Conservation (phyloP, 2,329 filamentous ascomycete genomes). For the Aspergillus carbonarius region DNA sequence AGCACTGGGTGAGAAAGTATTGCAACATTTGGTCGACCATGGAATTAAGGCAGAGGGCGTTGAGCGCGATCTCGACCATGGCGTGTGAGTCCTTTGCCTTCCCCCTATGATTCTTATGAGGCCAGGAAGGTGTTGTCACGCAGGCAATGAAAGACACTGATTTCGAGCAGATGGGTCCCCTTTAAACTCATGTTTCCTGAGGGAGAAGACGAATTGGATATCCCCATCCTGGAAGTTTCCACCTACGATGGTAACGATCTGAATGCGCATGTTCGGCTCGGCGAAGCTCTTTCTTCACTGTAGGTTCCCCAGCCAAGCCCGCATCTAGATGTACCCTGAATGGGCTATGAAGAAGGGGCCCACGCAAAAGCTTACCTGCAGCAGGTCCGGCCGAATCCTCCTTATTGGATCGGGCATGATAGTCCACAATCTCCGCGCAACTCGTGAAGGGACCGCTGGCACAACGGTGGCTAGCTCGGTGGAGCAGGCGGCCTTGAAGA, state of each 20-base stretch:
- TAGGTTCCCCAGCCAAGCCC: not conserved
- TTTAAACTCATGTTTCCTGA: conserved; percentile 4
- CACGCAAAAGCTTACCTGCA: not conserved
- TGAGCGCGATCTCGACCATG: not conserved
- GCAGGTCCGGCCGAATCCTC: not conserved
- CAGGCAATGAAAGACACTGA: not conserved
- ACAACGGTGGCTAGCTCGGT: not conserved
- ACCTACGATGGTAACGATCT: not conserved
- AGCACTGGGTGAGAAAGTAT: not conserved
- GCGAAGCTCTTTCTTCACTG: not conserved
- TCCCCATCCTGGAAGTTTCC: not conserved
- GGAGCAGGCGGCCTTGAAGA: not conserved
- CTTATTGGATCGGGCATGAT: conserved; percentile 1
- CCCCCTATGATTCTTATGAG: not conserved
- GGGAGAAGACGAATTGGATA: not conserved
- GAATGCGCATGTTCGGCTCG: not conserved
- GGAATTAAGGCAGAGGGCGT: not conserved
- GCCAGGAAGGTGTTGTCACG: no score
- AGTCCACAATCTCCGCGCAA: conserved; percentile 1
- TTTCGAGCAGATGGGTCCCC: not conserved
- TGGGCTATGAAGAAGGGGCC: not conserved
- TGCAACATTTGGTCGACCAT: not conserved
- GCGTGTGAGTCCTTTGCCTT: not conserved
- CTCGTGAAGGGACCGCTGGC: not conserved
- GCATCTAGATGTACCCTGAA: not conserved